Base-by-base conservation (phyloP, 352 stramenopile genomes). In the Pythium biforme region DNA sequence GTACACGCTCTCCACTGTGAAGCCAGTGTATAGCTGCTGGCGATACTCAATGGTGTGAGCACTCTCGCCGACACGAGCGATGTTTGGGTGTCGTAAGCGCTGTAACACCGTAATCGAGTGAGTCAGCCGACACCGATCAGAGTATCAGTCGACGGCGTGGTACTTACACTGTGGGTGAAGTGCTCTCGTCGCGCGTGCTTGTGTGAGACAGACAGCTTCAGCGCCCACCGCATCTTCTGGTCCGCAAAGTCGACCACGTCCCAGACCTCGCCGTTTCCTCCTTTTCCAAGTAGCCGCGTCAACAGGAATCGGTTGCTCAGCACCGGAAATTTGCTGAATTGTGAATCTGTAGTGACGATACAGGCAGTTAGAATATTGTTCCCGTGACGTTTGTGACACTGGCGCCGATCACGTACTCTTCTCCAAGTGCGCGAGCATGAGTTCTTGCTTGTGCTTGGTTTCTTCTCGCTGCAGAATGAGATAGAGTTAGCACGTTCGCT, bases 191-290 rank as follows among this genome's bases (percentile, higher is more conserved):
- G 74, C 9, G 81, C 79, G 48, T 92, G 81, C 59, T 83, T 75
- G 65, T 85, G 74, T 1, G 81, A 90, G 12, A 81, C 86, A 31
- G 83, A 92, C 5, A 92, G 66, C 59, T 92, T 92, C 20, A 92
- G 59, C 25, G 83, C 83, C 31, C 79, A 89, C 4, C 64, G 57
- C 26, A 75, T 68, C 46, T 89, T 84, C 29, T 85, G 66, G 58
- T 89, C 76, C 25, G 72, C 76, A 51, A 86, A 92, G 70, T 92
- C 83, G 17, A 92, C 60, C n/a, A 90, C 76, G 34, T 88, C 81
- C 83, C 83, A 92, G 2, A 92, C 83, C 71, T 92, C 83, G 40
- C 83, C 83, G 41, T 92, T 90, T 31, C 83, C 83, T 54, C 83
- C 83, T 58, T 86, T 90, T 45, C 83, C 83, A 45, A 84, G 72